phyloP scores from a whole-genome alignment of 148 eudicot genomes.

The Nyssa sinensis region DNA sequence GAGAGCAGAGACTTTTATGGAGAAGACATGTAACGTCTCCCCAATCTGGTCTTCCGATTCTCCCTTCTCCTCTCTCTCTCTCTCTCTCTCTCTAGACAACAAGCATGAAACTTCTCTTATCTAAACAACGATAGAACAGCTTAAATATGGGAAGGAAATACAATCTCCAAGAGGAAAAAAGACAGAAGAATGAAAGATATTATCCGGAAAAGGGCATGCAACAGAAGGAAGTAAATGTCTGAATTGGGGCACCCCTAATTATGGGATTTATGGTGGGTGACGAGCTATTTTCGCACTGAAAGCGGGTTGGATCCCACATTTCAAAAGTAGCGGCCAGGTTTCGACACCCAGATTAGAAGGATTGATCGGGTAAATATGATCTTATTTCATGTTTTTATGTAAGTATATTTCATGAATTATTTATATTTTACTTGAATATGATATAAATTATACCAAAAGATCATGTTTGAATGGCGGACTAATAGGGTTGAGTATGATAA shows the following conservation, averaged over 20 bases:
- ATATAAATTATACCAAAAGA: too few species aligned
- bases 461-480: too few species aligned
- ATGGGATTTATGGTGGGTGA: constrained; percentile 7
- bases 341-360: too few species aligned
- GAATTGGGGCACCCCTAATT: background rate
- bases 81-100: constrained; percentile 14
- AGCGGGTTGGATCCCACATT: background rate
- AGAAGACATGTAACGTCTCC: constrained; percentile 43
- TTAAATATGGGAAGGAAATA: background rate
- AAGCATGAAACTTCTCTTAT: constrained; percentile 2
- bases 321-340: too few species aligned
- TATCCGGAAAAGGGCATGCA: constrained; percentile 7
- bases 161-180: background rate
- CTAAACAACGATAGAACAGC: constrained; percentile 26
- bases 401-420: too few species aligned
- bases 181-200: constrained; percentile 5
- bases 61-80: background rate
- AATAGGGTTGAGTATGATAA: too few species aligned
- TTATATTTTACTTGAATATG: too few species aligned
- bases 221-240: constrained; percentile 4
- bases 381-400: too few species aligned
- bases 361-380: too few species aligned
- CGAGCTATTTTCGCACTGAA: constrained; percentile 11
- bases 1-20: too few species aligned
- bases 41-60: background rate